Evolutionary conservation across 441 rosid genomes (phyloP).

Genomic region (Caryocar brasiliense): DNA sequence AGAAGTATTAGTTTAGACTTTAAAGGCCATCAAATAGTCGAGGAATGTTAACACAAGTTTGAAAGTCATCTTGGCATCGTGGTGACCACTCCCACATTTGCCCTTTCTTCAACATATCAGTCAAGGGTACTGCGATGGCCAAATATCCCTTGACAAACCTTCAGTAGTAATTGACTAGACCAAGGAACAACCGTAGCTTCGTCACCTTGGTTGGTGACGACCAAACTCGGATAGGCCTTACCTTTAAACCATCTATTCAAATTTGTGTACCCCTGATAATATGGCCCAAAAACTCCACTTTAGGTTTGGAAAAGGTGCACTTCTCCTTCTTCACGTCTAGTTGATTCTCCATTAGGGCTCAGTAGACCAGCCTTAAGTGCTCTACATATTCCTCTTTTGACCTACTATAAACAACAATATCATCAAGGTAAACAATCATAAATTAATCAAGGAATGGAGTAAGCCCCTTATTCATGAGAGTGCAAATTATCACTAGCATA

Average conservation of each 20-base stretch:
- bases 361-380: neutral
- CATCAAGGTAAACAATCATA: neutral
- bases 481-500: neutral
- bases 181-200: neutral
- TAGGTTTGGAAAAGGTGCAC: neutral
- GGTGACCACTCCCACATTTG: neutral
- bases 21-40: neutral
- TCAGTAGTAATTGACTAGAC: neutral
- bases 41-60: neutral
- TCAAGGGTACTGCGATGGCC: neutral
- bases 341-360: neutral
- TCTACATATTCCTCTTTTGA: neutral
- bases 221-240: neutral
- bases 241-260: neutral
- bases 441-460: neutral
- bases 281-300: neutral
- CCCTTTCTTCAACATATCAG: neutral
- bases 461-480: neutral
- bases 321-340: constrained; percentile 8
- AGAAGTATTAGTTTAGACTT: neutral
- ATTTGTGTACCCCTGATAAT: neutral
- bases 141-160: neutral
- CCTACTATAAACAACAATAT: neutral
- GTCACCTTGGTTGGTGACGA: neutral
- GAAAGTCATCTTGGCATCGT: neutral